These are phyloP conservation scores for Tricholoma matsutake DNA, from an alignment of 768 basidiomycete species.

Conservation along the genomic window DNA sequence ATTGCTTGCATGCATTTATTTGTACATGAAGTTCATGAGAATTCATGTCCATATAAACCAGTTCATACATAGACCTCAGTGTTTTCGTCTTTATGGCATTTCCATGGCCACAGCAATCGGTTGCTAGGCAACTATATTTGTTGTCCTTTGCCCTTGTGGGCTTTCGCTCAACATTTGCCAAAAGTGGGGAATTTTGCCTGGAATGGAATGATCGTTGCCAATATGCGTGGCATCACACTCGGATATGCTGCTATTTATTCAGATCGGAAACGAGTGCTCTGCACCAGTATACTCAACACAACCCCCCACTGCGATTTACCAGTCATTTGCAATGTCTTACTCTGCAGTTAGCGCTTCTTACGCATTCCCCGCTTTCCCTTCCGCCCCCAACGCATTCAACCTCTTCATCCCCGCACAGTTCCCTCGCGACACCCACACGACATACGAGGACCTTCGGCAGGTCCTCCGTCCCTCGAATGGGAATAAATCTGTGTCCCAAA, in stretches of 20 bases:
- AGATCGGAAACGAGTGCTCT: not conserved
- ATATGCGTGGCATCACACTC: no score
- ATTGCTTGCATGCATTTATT: not conserved
- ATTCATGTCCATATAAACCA: slow-evolving; percentile 1
- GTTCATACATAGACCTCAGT: no score
- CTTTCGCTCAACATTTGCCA: slow-evolving; percentile 3
- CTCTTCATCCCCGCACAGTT: slow-evolving; percentile 34
- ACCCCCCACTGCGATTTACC: not conserved
- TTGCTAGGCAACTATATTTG: slow-evolving; percentile 10
- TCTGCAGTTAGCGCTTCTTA: slow-evolving; percentile 22
- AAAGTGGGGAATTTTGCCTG: slow-evolving; percentile 8
- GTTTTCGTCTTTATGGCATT: not conserved
- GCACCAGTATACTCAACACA: slow-evolving; percentile 3
- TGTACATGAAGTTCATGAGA: not conserved
- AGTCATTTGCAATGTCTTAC: slow-evolving; percentile 25
- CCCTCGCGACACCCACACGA: slow-evolving; percentile 36
- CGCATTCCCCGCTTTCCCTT: slow-evolving; percentile 24
- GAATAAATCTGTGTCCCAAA: not conserved
- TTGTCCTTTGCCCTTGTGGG: slow-evolving; percentile 5
- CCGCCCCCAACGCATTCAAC: slow-evolving; percentile 28
- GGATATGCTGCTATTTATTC: slow-evolving; percentile 17
- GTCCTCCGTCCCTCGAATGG: slow-evolving; percentile 29
- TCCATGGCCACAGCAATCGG: not conserved
- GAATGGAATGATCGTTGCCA: no score
- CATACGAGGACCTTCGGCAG: slow-evolving; percentile 38